Conservation (phyloP, 2,329 filamentous ascomycete genomes). For the Alternaria arborescens region DNA sequence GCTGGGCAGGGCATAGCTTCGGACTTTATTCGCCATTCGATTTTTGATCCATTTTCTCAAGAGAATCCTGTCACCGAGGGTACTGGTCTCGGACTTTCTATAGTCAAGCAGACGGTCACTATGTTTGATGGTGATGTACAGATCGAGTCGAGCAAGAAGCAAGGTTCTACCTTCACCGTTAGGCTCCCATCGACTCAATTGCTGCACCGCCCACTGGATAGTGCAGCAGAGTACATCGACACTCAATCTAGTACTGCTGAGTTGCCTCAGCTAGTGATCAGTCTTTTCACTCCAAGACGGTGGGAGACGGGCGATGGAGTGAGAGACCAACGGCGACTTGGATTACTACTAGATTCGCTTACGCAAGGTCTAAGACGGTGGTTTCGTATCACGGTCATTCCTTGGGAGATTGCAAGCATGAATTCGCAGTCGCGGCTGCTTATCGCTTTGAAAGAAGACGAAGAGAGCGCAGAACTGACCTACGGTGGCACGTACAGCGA, state of each 20-base stretch:
- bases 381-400: constrained; percentile 1
- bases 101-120: constrained; percentile 13
- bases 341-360: constrained; percentile 6
- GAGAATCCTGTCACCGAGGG: constrained; percentile 11
- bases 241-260: not conserved
- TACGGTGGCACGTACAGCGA: not conserved
- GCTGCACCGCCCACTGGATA: not conserved
- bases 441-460: constrained; percentile 7
- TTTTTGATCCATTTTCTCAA: constrained; percentile 15
- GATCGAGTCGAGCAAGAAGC: constrained; percentile 8
- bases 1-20: constrained; percentile 10
- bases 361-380: constrained; percentile 6
- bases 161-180: constrained; percentile 11
- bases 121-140: constrained; percentile 4
- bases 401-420: constrained; percentile 6
- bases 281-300: constrained; percentile 5
- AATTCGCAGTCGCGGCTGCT: not conserved
- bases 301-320: constrained; percentile 1
- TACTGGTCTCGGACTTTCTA: constrained; percentile 15
- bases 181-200: constrained; percentile 1
- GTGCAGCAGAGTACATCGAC: not conserved
- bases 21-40: constrained; percentile 11
- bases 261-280: constrained; percentile 2
- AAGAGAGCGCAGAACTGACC: not conserved
- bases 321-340: not conserved